Base-by-base conservation (phyloP, 176 grass and related monocot genomes). In the Zizania latifolia region DNA sequence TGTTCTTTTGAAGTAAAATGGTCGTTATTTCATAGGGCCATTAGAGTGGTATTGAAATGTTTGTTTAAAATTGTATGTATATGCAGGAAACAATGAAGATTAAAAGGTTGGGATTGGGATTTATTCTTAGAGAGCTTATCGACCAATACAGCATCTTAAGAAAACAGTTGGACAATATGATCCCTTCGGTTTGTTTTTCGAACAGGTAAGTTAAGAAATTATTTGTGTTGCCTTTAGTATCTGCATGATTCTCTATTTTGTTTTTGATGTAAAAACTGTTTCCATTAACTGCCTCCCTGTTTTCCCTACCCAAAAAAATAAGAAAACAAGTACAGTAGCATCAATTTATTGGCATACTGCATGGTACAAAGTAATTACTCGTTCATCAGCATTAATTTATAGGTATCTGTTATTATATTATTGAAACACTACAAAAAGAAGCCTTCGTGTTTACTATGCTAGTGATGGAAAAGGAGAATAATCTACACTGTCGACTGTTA, bases 41-140 rank as follows among this genome's bases (percentile, higher is more conserved):
- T 63, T 53, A 53, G 31, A 15, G 35, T 50, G 34, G 15, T 35
- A 59, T 68, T 31, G 72, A 33, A 22, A 45, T 77, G 68, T 78
- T 24, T 68, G 4, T 81, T 72, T 48, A 41, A 51, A 69, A 69
- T 33, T 84, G 14, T 79, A 12, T 36, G 28, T 32, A 32, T 65
- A 26, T 80, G 46, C 75, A 98, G 94, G 91, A 84, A 79, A 94
- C 45, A 41, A 71, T 94, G 91, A 83, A 67, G 76, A 87, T 44
- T 83, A 92, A 87, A 85, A 82, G 72, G 26, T 72, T 98, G 38
- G 75, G 58, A 62, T 24, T 92, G 74, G 68, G 73, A 74, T 75
- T 63, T 54, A 31, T 98, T 41, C 54, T 86, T 75, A 69, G 83
- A 34, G 65, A 93, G 51, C 82, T 98, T 71, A 58, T 23, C 27